Evolutionary conservation across 2,329 filamentous ascomycete species (phyloP).

Genomic region (Podosphaera xanthii): DNA sequence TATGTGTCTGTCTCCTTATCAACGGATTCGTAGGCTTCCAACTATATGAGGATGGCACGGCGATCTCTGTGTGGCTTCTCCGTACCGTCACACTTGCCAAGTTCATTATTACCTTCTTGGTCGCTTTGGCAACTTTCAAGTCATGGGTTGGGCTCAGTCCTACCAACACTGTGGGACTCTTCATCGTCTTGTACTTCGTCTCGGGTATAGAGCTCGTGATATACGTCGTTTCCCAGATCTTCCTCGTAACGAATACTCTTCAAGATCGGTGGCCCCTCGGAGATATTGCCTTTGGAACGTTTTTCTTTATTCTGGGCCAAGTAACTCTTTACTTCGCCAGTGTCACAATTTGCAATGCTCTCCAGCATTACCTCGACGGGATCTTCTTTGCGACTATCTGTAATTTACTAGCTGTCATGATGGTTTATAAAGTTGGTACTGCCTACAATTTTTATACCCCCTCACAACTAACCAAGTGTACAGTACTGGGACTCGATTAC

Average conservation of each 20-base stretch:
- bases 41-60: constrained; percentile 90
- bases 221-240: constrained; percentile 68
- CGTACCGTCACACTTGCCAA: constrained; percentile 55
- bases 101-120: constrained; percentile 68
- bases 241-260: constrained; percentile 72
- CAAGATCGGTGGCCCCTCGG: constrained; percentile 91
- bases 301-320: constrained; percentile 83
- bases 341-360: constrained; percentile 56
- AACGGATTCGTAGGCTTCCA: constrained; percentile 98
- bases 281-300: constrained; percentile 70
- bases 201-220: constrained; percentile 71
- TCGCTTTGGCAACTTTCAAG: constrained; percentile 83
- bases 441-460: not conserved
- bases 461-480: constrained; percentile 3
- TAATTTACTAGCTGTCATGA: constrained; percentile 92
- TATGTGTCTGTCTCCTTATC: constrained; percentile 75
- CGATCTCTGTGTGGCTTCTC: constrained; percentile 80
- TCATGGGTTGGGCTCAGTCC: constrained; percentile 69
- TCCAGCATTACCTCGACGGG: constrained; percentile 84
- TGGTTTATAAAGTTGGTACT: constrained; percentile 76
- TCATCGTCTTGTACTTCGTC: constrained; percentile 76
- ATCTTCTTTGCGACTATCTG: constrained; percentile 85
- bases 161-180: constrained; percentile 68
- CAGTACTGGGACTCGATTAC: constrained; percentile 99
- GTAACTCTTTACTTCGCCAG: constrained; percentile 83